These are phyloP conservation scores for Gossypium laxum DNA, from an alignment of 441 rosid genomes.

Conservation along the genomic window DNA sequence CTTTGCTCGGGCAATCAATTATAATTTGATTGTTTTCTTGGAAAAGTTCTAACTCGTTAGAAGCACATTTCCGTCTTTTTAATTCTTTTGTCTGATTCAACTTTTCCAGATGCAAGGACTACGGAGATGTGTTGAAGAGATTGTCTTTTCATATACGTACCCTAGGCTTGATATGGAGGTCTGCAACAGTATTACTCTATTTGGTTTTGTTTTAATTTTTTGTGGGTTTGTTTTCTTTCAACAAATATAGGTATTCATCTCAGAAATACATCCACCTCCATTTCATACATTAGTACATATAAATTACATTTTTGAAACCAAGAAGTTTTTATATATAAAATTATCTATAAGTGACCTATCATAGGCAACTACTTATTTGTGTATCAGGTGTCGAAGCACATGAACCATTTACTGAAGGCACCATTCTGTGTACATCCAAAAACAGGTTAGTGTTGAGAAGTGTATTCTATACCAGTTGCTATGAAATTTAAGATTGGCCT, in stretches of 20 bases:
- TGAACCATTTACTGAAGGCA: slow-evolving; percentile 95
- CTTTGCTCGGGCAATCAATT: too few species aligned
- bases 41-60: neutral
- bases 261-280: neutral
- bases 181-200: neutral
- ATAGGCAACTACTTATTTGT: neutral
- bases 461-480: neutral
- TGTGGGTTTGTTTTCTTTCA: neutral
- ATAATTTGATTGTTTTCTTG: neutral
- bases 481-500: neutral
- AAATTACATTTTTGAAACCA: neutral
- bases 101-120: slow-evolving; percentile 47
- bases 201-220: neutral
- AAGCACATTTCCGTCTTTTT: neutral
- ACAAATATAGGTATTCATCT: neutral
- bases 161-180: slow-evolving; percentile 74
- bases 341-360: neutral
- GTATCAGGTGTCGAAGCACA: slow-evolving; percentile 76
- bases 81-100: neutral
- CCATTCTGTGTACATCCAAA: slow-evolving; percentile 92
- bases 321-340: neutral
- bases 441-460: slow-evolving; percentile 46
- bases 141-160: slow-evolving; percentile 68
- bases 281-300: neutral
- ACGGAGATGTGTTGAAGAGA: slow-evolving; percentile 76